Conservation (phyloP, 1,284 basidiomycete species). For the Neotropicomus parvogracilis region DNA sequence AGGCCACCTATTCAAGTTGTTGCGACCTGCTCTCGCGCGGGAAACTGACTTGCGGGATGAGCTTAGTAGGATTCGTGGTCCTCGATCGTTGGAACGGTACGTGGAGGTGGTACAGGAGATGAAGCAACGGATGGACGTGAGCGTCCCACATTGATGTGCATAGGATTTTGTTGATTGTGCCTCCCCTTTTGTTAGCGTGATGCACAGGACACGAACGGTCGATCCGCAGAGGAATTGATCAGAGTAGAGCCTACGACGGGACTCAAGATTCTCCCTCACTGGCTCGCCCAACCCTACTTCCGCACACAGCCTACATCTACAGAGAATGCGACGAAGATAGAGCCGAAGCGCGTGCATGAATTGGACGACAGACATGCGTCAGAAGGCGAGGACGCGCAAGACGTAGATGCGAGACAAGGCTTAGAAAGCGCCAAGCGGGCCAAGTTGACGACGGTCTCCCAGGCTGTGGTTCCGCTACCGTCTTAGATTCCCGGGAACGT, state of each 20-base stretch:
- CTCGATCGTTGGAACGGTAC: constrained; percentile 44
- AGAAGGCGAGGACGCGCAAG: neutral
- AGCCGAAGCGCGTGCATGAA: constrained; percentile 13
- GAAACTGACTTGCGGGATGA: constrained; percentile 73
- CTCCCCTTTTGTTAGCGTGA: constrained; percentile 39
- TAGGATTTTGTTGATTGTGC: neutral
- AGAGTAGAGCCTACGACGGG: constrained; percentile 49
- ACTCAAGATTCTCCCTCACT: constrained; percentile 68
- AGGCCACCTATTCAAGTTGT: constrained; percentile 90
- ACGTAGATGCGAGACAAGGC: neutral
- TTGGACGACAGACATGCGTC: neutral
- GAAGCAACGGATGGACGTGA: constrained; percentile 60
- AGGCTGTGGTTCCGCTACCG: neutral
- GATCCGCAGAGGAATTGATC: constrained; percentile 44
- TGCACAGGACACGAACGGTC: constrained; percentile 37
- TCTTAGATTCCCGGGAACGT: constrained; percentile 2
- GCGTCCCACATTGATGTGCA: constrained; percentile 20
- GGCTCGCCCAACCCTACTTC: constrained; percentile 72
- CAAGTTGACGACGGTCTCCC: constrained; percentile 4
- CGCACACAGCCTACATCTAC: constrained; percentile 4
- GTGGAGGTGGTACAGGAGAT: constrained; percentile 64
- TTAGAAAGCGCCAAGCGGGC: constrained; percentile 15
- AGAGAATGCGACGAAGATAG: neutral
- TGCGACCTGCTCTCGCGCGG: constrained; percentile 71
- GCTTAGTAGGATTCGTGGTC: constrained; percentile 54